Conservation (phyloP, 192 early-diverging fungal genomes). For the Podochytrium sp. region DNA sequence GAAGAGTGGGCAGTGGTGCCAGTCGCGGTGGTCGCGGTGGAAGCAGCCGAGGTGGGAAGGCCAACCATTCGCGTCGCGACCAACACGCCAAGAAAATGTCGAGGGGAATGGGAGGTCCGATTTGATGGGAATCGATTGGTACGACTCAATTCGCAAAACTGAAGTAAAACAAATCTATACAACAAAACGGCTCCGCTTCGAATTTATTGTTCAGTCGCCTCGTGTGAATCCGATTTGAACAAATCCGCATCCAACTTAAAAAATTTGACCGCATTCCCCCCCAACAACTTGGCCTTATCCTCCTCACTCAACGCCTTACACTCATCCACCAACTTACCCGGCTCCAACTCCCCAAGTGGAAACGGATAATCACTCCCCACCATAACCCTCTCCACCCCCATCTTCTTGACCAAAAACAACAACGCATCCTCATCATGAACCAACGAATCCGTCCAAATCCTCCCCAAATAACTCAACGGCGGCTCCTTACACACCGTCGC, state of each 20-base stretch:
- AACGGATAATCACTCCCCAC: constrained; percentile 61
- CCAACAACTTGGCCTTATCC: constrained; percentile 63
- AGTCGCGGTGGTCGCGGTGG: constrained; percentile 30
- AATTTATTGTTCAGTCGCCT: no score
- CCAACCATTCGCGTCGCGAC: constrained; percentile 77
- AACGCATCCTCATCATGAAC: constrained; percentile 72
- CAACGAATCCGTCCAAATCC: constrained; percentile 66
- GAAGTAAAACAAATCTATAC: no score
- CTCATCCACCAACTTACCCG: constrained; percentile 64
- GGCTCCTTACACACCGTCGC: constrained; percentile 57
- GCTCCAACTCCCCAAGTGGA: constrained; percentile 62
- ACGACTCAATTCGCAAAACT: no score
- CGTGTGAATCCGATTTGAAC: background rate
- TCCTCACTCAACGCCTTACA: constrained; percentile 57
- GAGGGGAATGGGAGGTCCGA: constrained; percentile 34
- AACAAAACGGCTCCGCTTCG: no score
- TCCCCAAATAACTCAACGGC: constrained; percentile 60
- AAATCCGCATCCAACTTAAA: constrained; percentile 33
- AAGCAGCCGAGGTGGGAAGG: constrained; percentile 30
- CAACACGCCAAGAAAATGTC: constrained; percentile 73
- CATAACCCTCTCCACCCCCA: constrained; percentile 62
- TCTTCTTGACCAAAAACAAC: constrained; percentile 64
- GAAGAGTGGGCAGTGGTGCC: background rate
- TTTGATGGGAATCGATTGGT: no score
- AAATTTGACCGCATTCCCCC: constrained; percentile 62